Conservation (phyloP, 148 eudicot genomes). For the Rhododendron kiyosumense region DNA sequence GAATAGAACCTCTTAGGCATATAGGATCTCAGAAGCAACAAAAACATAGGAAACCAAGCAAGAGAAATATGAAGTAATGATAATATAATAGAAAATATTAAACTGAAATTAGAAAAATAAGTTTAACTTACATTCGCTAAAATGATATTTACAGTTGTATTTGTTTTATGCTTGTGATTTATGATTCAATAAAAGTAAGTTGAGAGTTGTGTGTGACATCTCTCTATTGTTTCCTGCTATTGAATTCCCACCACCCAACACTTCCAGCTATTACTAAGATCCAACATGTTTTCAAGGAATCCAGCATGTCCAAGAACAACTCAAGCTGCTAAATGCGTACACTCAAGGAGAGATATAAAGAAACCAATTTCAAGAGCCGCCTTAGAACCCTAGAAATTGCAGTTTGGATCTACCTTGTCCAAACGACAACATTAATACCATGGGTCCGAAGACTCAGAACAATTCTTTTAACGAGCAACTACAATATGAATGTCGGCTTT, state of each 20-base stretch:
- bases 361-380: background rate
- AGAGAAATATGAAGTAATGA: background rate
- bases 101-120: background rate
- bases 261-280: background rate
- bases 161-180: too few species aligned
- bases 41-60: background rate
- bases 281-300: background rate
- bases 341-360: background rate
- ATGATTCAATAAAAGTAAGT: too few species aligned
- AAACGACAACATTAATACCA: background rate
- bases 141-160: background rate
- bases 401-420: background rate
- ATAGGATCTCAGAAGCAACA: background rate
- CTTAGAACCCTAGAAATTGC: background rate
- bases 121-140: background rate
- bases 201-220: too few species aligned
- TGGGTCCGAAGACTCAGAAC: background rate
- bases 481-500: background rate
- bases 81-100: too few species aligned
- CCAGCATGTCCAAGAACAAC: background rate
- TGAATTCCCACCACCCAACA: too few species aligned
- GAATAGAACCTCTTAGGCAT: background rate
- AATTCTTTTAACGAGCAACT: background rate
- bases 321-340: background rate
- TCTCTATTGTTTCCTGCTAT: too few species aligned